These are phyloP conservation scores for Corylus avellana DNA, from an alignment of 306 rosid species.

Conservation along the genomic window DNA sequence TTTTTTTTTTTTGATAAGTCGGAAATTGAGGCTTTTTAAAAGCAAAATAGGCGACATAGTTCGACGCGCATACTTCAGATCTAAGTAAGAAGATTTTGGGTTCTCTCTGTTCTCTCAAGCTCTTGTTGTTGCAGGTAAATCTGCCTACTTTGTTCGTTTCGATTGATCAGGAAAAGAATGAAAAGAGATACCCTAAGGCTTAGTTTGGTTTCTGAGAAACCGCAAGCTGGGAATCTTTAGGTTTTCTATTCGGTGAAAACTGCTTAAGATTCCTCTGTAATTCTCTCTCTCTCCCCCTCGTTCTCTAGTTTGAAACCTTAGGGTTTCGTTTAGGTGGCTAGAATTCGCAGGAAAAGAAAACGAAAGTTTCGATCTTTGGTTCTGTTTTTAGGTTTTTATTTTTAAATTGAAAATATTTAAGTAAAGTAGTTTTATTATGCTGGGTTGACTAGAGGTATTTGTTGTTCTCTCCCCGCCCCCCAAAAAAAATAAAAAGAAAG, in stretches of 20 bases:
- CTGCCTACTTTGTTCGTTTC: background rate
- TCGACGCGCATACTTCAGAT: background rate
- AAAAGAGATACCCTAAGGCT: background rate
- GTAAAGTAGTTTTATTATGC: background rate
- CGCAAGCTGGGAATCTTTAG: background rate
- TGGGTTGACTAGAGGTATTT: background rate
- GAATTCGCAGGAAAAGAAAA: background rate
- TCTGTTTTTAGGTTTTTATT: background rate
- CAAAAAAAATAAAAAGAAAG: background rate
- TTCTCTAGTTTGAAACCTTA: background rate
- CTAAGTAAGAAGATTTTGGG: background rate
- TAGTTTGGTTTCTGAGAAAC: background rate
- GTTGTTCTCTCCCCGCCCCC: background rate
- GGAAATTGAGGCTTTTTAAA: background rate
- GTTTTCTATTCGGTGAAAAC: background rate
- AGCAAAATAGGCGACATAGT: background rate
- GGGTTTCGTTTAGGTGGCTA: background rate
- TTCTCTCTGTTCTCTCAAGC: background rate
- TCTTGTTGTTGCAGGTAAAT: background rate
- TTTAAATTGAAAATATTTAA: background rate
- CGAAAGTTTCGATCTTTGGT: background rate
- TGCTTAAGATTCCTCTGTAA: background rate
- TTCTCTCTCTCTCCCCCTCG: background rate
- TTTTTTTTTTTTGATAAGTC: no score
- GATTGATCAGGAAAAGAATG: background rate